These are phyloP conservation scores for Jaminaea rosea DNA, from an alignment of 1,284 basidiomycete species.

Conservation along the genomic window DNA sequence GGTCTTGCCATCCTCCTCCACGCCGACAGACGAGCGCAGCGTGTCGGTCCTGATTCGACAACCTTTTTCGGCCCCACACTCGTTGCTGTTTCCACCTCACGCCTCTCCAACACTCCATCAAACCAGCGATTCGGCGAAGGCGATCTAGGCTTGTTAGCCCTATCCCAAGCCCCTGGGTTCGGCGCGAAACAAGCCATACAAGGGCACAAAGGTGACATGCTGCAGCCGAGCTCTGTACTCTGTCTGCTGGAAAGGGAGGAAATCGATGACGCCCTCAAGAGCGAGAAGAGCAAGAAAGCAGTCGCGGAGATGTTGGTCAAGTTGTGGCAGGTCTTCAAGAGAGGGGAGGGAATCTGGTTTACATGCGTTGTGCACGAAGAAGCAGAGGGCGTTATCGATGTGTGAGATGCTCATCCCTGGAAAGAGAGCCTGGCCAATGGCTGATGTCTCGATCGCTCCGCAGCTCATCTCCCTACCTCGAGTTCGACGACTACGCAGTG, in stretches of 20 bases:
- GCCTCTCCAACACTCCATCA: too few relatives aligned
- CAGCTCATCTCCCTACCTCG: constrained; percentile 15
- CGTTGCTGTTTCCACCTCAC: too few relatives aligned
- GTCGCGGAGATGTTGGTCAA: not conserved
- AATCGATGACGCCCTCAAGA: too few relatives aligned
- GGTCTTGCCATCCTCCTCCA: constrained; percentile 18
- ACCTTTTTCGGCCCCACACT: constrained; percentile 16
- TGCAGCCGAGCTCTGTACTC: too few relatives aligned
- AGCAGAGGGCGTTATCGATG: not conserved
- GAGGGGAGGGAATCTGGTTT: constrained; percentile 28
- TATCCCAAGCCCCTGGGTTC: too few relatives aligned
- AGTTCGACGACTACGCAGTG: constrained; percentile 29
- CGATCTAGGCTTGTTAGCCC: constrained; percentile 20
- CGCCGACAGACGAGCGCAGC: constrained; percentile 18
- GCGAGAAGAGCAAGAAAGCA: not conserved
- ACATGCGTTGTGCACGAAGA: constrained; percentile 1
- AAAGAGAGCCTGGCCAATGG: too few relatives aligned
- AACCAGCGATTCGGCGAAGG: constrained; percentile 26
- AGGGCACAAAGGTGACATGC: too few relatives aligned
- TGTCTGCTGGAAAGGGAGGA: too few relatives aligned
- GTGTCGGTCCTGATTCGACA: constrained; percentile 5
- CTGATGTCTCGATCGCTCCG: not conserved
- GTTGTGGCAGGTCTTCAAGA: constrained; percentile 20
- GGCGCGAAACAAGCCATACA: too few relatives aligned
- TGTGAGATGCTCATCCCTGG: constrained; percentile 4